Evolutionary conservation across 2,329 filamentous ascomycete species (phyloP), one percentile per base, ranked within the genome.

Genomic region (Phialophora macrospora): DNA sequence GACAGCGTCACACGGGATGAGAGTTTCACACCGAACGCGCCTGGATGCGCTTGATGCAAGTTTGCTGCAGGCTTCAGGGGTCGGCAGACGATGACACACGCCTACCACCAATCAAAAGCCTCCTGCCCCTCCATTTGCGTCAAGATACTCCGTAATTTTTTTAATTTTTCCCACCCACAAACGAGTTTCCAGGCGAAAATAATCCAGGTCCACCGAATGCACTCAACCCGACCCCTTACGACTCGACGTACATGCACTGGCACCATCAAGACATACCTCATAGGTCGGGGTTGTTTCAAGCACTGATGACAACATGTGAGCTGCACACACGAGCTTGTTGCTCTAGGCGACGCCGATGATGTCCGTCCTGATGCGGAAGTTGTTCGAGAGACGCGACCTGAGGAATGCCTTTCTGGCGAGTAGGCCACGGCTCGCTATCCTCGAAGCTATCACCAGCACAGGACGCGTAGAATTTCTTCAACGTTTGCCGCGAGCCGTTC

Each of bases 11-110:
- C 20, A 17, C 5, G 22, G 32, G 46, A 5, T 7, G 28, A 51
- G 32, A 17, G 28, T 60, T 41, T 41, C 48, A 14, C 28, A 24
- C 58, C 58, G 58, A 48, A 52, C 30, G 30, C 58, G 32, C 30
- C 44, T 60, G 58, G 58, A 60, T 54, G 58, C 58, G 20, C 28
- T 60, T 41, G 58, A 54, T 54, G 30, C 22, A 60, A 60, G 48
- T 44, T 55, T 24, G 56, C 62, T 64, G 62, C 56, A 60, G 32
- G 46, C 62, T 64, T 55, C 62, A 64, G 62, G 62, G 62, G 62
- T 56, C 60, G 62, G 62, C 30, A 32, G 46, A 28, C 58, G 46
- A 60, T 8, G 28, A 32, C 44, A 7, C 17, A 26, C 11, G 38
- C 20, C 17, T n/a, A 3, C 58, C 58, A 28, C 58, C 28, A 60